Conservation (phyloP, 2,329 filamentous ascomycete species). For the Bimuria novae-zelandiae region DNA sequence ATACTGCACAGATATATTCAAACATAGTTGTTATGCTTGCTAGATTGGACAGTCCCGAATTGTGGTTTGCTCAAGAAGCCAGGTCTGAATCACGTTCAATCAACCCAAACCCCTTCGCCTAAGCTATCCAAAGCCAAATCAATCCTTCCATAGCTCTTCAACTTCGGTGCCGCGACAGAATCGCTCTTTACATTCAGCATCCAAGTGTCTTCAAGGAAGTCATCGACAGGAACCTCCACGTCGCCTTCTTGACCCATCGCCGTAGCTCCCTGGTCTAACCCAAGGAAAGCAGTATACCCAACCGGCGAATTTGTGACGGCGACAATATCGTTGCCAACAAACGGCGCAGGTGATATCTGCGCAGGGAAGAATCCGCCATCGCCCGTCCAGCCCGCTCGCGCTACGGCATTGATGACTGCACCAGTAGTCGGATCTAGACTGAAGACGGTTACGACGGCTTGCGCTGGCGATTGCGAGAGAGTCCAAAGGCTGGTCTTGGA, state of each 20-base stretch:
- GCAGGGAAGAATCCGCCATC: constrained; percentile 15
- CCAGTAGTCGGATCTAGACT: constrained; percentile 24
- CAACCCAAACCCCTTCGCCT: constrained; percentile 44
- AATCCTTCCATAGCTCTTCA: constrained; percentile 15
- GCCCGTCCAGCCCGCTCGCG: constrained; percentile 22
- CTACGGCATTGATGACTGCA: constrained; percentile 19
- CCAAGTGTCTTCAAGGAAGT: constrained; percentile 10
- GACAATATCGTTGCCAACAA: constrained; percentile 20
- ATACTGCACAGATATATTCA: no score
- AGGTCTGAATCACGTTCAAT: no score
- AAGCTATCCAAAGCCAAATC: constrained; percentile 12
- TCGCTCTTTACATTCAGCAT: constrained; percentile 8
- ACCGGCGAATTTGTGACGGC: constrained; percentile 24
- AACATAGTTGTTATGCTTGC: no score
- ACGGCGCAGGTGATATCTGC: constrained; percentile 20
- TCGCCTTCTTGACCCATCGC: not conserved
- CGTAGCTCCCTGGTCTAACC: constrained; percentile 14
- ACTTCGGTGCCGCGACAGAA: constrained; percentile 6
- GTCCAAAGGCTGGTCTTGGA: constrained; percentile 27
- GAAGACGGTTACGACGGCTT: constrained; percentile 23
- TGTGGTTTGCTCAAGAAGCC: no score
- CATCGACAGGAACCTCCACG: constrained; percentile 2
- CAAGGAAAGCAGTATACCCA: constrained; percentile 24
- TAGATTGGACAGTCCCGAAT: no score
- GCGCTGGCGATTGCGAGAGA: constrained; percentile 20